Conservation (phyloP, 2,329 filamentous ascomycete genomes). For the Trichoderma sp. region DNA sequence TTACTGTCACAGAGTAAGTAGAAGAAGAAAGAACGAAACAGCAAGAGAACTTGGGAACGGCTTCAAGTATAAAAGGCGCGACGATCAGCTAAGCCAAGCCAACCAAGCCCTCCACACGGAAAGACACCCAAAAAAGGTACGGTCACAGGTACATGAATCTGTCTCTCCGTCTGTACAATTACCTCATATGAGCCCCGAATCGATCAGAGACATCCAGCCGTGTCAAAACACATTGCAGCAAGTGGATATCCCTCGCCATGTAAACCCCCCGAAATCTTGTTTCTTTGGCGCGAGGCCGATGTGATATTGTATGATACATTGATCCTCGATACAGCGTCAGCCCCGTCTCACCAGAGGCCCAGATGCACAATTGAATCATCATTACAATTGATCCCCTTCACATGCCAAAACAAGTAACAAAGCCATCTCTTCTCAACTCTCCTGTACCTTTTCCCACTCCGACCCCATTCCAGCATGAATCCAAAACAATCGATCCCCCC, state of each 20-base stretch:
- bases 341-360: not conserved
- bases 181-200: conserved; percentile 10
- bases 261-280: not conserved
- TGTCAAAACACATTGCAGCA: not conserved
- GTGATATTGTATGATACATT: no score
- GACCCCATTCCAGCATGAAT: not conserved
- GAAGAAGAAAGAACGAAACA: not conserved
- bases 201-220: not conserved
- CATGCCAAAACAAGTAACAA: not conserved
- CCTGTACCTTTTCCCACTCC: not conserved
- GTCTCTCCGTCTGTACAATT: not conserved
- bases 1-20: not conserved
- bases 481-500: not conserved
- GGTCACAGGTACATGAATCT: not conserved
- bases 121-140: not conserved
- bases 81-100: not conserved
- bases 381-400: not conserved
- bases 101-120: not conserved
- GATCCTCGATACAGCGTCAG: not conserved
- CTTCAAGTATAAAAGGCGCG: conserved; percentile 1
- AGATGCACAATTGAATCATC: conserved; percentile 5
- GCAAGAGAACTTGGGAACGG: not conserved
- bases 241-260: not conserved
- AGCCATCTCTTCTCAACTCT: not conserved
- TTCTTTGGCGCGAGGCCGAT: not conserved